These are phyloP conservation scores for Phytophthora tentaculata DNA, from an alignment of 352 stramenopile species.

Conservation along the genomic window DNA sequence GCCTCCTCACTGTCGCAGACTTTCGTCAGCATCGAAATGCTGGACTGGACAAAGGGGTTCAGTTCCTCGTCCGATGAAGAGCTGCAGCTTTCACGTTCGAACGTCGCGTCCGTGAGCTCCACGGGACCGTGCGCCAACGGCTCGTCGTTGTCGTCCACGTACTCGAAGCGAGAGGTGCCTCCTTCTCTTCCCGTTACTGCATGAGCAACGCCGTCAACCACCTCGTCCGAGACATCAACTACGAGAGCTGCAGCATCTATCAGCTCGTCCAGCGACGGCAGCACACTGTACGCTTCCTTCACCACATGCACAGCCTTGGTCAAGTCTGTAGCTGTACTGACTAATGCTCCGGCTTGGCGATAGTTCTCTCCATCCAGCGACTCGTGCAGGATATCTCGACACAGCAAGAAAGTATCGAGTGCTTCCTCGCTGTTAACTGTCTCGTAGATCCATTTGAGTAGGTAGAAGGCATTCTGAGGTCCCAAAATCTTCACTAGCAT, in stretches of 20 bases:
- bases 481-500: conserved; percentile 64
- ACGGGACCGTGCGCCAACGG: neutral
- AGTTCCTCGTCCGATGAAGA: conserved; percentile 25
- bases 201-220: conserved; percentile 42
- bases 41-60: conserved; percentile 46
- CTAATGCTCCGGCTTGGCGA: conserved; percentile 44
- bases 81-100: conserved; percentile 21
- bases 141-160: conserved; percentile 32
- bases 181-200: conserved; percentile 22
- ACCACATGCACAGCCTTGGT: conserved; percentile 52
- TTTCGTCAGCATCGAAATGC: conserved; percentile 59
- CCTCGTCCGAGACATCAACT: conserved; percentile 67
- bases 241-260: conserved; percentile 59
- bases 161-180: conserved; percentile 41
- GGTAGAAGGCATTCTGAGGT: conserved; percentile 76
- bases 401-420: conserved; percentile 71
- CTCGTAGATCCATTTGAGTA: conserved; percentile 78
- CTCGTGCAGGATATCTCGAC: conserved; percentile 66
- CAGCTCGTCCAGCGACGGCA: conserved; percentile 74
- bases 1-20: conserved; percentile 70
- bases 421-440: conserved; percentile 78
- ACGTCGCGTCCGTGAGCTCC: conserved; percentile 25
- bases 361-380: conserved; percentile 74
- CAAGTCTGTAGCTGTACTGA: conserved; percentile 49
- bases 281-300: conserved; percentile 54